A percentile compares a stretch with the other conserved stretches of the same genome.
Conservation (phyloP, 805 yeast genomes). For the Candida sonorensis region DNA sequence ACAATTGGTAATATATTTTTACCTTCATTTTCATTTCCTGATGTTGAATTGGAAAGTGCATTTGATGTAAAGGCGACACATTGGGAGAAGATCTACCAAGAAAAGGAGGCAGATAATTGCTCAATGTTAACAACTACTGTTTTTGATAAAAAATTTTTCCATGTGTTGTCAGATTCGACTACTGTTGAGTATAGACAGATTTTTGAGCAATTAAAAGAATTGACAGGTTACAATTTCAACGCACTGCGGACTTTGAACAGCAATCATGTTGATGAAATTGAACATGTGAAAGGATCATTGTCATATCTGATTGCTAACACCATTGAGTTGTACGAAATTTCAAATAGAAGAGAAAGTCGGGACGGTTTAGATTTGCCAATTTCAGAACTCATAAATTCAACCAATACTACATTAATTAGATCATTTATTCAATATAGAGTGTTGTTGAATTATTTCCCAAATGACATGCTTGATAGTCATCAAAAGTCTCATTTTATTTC, state of each 20-base stretch:
- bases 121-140: constrained; percentile 20
- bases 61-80: constrained; percentile 7
- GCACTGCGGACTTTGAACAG: constrained; percentile 10
- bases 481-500: too few relatives aligned
- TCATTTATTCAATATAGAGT: constrained; percentile 38
- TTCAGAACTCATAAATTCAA: constrained; percentile 12
- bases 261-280: constrained; percentile 4
- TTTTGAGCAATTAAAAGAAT: constrained; percentile 16
- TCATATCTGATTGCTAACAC: constrained; percentile 36
- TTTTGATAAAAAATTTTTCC: constrained; percentile 22
- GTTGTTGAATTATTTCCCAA: constrained; percentile 20
- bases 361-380: too few relatives aligned
- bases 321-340: constrained; percentile 51
- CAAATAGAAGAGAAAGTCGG: too few relatives aligned
- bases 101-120: constrained; percentile 26
- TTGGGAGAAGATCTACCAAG: constrained; percentile 20
- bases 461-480: too few relatives aligned
- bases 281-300: constrained; percentile 12
- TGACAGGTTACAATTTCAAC: constrained; percentile 11
- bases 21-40: constrained; percentile 33
- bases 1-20: constrained; percentile 36
- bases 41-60: constrained; percentile 18
- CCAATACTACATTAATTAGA: constrained; percentile 27
- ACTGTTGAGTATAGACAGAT: constrained; percentile 10
- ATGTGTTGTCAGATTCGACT: constrained; percentile 16